A percentile compares a stretch with the other conserved stretches of the same genome.
phyloP scores from a whole-genome alignment of 495 filamentous ascomycete genomes.

The Aspergillus coremiiformis region DNA sequence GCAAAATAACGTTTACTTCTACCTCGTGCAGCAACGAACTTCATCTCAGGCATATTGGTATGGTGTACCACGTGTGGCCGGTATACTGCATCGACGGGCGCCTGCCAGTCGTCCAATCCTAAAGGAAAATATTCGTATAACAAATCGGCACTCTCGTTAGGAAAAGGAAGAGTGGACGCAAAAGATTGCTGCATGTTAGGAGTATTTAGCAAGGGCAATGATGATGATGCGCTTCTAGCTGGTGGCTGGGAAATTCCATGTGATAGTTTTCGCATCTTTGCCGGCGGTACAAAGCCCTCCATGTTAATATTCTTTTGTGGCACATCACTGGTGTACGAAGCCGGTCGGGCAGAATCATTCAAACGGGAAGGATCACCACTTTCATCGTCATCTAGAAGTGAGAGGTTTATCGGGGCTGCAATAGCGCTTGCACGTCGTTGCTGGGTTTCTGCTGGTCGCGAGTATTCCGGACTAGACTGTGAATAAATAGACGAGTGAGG shows the following conservation, averaged over 20 bases:
- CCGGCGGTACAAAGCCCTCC: constrained; percentile 29
- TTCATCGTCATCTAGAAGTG: constrained; percentile 66
- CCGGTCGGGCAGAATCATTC: constrained; percentile 18
- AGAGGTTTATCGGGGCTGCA: constrained; percentile 61
- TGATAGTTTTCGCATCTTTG: constrained; percentile 40
- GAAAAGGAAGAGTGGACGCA: constrained; percentile 41
- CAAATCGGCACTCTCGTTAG: constrained; percentile 68
- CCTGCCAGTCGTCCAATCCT: constrained; percentile 85
- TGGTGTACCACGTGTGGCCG: constrained; percentile 91
- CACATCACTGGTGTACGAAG: constrained; percentile 24
- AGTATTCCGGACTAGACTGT: constrained; percentile 48
- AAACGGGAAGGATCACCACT: constrained; percentile 15
- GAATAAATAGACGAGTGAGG: constrained; percentile 40
- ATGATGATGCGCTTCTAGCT: constrained; percentile 28
- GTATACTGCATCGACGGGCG: constrained; percentile 85
- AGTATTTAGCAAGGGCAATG: constrained; percentile 31
- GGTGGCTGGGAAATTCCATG: constrained; percentile 27
- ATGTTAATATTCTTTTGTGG: constrained; percentile 20
- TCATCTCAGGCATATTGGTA: constrained; percentile 70
- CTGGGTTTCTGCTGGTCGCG: constrained; percentile 27
- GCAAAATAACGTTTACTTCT: constrained; percentile 78
- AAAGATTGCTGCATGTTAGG: constrained; percentile 34
- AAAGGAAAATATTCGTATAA: constrained; percentile 90
- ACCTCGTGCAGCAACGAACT: constrained; percentile 59
- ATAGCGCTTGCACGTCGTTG: constrained; percentile 24